These are phyloP conservation scores for Boletus coccyginus DNA, from an alignment of 768 basidiomycete genomes.

Conservation along the genomic window DNA sequence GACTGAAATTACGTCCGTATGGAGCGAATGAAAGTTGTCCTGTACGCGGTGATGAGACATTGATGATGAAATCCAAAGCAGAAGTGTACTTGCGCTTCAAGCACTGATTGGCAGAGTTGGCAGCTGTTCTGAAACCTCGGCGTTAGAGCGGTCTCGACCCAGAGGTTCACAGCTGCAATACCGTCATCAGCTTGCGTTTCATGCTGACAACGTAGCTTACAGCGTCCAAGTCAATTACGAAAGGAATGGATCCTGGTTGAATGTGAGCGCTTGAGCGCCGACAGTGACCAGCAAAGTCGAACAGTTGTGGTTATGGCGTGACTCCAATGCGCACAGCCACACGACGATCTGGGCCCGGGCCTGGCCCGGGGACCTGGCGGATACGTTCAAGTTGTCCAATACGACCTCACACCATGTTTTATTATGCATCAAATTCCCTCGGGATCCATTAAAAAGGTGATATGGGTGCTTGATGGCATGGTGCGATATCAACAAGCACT, in stretches of 20 bases:
- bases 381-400: no score
- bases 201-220: constrained; percentile 1
- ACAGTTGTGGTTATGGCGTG: not conserved
- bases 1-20: not conserved
- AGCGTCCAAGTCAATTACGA: not conserved
- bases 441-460: not conserved
- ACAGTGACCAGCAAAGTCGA: not conserved
- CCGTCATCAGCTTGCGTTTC: constrained; percentile 2
- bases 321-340: constrained; percentile 8
- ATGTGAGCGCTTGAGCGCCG: not conserved
- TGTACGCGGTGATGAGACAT: constrained; percentile 6
- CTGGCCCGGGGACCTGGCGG: no score
- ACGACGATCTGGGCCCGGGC: not conserved
- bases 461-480: no score
- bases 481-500: no score
- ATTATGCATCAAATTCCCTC: no score
- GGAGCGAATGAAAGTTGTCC: not conserved
- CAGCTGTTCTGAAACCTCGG: not conserved
- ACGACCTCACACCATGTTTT: no score
- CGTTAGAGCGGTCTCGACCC: constrained; percentile 8
- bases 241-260: not conserved
- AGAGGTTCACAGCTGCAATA: constrained; percentile 7
- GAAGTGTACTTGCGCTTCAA: constrained; percentile 1
- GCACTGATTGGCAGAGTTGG: not conserved
- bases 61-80: not conserved